Base-by-base conservation (phyloP, 106 monocot species). In the Hemerocallis citrina region DNA sequence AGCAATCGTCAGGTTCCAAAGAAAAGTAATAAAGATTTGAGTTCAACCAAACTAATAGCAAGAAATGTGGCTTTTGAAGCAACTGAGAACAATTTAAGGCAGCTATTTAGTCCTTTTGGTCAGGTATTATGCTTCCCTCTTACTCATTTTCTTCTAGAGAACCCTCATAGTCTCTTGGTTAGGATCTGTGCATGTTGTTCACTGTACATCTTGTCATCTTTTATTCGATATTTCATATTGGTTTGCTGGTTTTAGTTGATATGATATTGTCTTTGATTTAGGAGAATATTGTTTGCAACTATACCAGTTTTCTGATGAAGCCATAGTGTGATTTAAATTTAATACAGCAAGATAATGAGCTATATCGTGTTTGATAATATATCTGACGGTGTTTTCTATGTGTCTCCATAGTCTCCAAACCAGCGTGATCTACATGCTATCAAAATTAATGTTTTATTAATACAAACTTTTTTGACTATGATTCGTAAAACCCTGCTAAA, bases 61-160 rank as follows among this genome's bases (percentile, higher is more conserved):
- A 77, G 81, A 66, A 98, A 98, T 77, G 96, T 98, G n/a, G 91
- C 96, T 52, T 98, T 98, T 77, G 96, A 91, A 61, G 96, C 96
- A 52, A 88, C 96, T 7, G 77, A 79, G 52, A 98, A 91, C 65
- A 91, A 98, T 73, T 44, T 98, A 21, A 81, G 75, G 19, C 96
- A 91, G 55, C 62, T 98, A 38, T 98, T 98, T 67, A 91, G 79
- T 67, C 79, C 91, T 30, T 98, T 98, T 82, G 96, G 96, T 29
- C 91, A 98, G 96, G 96, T 98, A 80, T 41, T 31, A 54, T 54
- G 8, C 23, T 61, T n/a, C 34, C 3, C 41, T n/a, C n/a, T 29
- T 55, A 31, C 13, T 14, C 23, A n/a, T n/a, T n/a, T n/a, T n/a
- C n/a, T n/a, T n/a, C n/a, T n/a, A n/a, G n/a, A n/a, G n/a, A n/a